Evolutionary conservation across 352 stramenopile genomes (phyloP).

Genomic region (Globisporangium mamillatum): DNA sequence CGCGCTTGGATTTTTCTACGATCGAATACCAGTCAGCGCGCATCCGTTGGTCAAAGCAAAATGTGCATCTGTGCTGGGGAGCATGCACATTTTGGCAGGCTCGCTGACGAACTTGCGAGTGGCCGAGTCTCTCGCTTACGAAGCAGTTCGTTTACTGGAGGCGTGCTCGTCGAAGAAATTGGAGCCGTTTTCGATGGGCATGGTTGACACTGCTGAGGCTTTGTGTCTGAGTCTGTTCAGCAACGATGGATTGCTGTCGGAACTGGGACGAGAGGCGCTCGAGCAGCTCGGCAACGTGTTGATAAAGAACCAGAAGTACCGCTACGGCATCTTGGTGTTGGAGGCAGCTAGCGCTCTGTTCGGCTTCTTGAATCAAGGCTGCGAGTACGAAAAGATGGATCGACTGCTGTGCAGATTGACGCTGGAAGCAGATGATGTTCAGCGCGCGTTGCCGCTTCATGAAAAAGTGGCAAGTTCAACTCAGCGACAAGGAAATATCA

Average conservation of each 20-base stretch:
- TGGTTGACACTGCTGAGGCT: slow-evolving; percentile 16
- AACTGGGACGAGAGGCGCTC: slow-evolving; percentile 64
- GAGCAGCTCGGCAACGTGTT: slow-evolving; percentile 76
- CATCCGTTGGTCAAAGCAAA: slow-evolving; percentile 77
- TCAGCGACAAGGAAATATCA: slow-evolving; percentile 77
- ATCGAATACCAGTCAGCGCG: slow-evolving; percentile 36
- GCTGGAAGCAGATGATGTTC: slow-evolving; percentile 72
- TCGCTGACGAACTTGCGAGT: slow-evolving; percentile 49
- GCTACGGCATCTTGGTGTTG: slow-evolving; percentile 75
- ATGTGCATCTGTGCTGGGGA: slow-evolving; percentile 57
- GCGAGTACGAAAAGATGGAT: slow-evolving; percentile 76
- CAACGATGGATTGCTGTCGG: slow-evolving; percentile 72
- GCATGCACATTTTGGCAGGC: slow-evolving; percentile 45
- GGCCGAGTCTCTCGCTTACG: slow-evolving; percentile 70
- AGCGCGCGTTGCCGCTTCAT: slow-evolving; percentile 68
- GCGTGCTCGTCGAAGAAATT: slow-evolving; percentile 34
- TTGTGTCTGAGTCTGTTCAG: slow-evolving; percentile 62
- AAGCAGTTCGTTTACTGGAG: slow-evolving; percentile 73
- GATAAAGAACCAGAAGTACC: slow-evolving; percentile 87
- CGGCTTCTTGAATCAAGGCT: slow-evolving; percentile 64
- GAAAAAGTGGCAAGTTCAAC: slow-evolving; percentile 73
- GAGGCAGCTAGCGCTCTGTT: slow-evolving; percentile 67
- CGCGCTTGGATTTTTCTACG: slow-evolving; percentile 57
- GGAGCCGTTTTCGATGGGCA: slow-evolving; percentile 15
- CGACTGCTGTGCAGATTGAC: slow-evolving; percentile 71